Conservation (phyloP, 1,139 yeast species). For the Meyerozyma smithsonii region DNA sequence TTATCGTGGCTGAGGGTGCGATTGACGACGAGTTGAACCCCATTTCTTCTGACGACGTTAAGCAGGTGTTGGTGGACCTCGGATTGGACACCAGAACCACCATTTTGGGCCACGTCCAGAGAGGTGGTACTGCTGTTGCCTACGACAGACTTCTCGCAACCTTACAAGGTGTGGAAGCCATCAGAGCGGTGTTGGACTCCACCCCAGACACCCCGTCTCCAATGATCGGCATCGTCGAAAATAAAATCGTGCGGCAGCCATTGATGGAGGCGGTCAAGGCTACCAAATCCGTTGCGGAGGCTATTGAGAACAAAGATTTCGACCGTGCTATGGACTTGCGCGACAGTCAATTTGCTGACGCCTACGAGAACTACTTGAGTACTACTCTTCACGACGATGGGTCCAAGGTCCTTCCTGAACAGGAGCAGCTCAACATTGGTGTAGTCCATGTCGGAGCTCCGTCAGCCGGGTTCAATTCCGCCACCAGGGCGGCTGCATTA, state of each 20-base stretch:
- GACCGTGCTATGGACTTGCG: constrained; percentile 81
- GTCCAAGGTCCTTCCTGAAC: constrained; percentile 10
- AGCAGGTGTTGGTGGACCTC: constrained; percentile 70
- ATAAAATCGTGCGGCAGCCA: constrained; percentile 78
- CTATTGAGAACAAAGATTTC: constrained; percentile 75
- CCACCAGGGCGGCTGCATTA: constrained; percentile 85
- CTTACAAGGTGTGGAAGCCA: constrained; percentile 96
- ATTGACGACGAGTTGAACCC: constrained; percentile 78
- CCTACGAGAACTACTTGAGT: constrained; percentile 11
- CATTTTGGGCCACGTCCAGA: constrained; percentile 93
- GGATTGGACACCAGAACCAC: constrained; percentile 94
- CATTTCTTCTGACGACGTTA: constrained; percentile 74
- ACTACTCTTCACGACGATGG: constrained; percentile 13
- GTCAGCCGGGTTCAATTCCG: constrained; percentile 93
- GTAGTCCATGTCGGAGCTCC: constrained; percentile 94
- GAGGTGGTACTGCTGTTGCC: constrained; percentile 98
- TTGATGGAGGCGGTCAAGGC: constrained; percentile 84
- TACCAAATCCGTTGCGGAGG: constrained; percentile 83
- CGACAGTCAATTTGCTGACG: constrained; percentile 79
- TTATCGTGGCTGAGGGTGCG: constrained; percentile 97
- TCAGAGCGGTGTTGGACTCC: constrained; percentile 81
- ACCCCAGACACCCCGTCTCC: constrained; percentile 94
- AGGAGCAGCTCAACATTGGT: constrained; percentile 13
- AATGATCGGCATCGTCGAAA: constrained; percentile 85
- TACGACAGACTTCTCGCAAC: constrained; percentile 88